A percentile compares a stretch with the other conserved stretches of the same genome.
Evolutionary conservation across 164 flowering plant species (phyloP).

Genomic region (Vitis cinerea): DNA sequence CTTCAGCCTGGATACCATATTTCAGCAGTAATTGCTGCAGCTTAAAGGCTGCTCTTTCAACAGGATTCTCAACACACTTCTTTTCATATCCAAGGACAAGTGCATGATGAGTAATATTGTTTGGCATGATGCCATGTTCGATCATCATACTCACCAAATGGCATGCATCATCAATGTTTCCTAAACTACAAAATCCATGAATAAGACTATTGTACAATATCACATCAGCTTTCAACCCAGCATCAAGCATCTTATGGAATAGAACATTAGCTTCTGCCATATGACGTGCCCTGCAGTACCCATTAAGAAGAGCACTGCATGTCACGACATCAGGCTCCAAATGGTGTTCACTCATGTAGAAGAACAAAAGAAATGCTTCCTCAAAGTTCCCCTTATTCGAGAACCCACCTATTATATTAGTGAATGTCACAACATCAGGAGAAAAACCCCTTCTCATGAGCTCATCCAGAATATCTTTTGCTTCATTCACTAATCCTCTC

Average conservation of each 20-base stretch:
- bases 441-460: conserved; percentile 39
- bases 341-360: conserved; percentile 36
- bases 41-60: conserved; percentile 27
- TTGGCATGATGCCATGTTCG: conserved; percentile 35
- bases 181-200: conserved; percentile 43
- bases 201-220: conserved; percentile 49
- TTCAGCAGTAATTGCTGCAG: conserved; percentile 28
- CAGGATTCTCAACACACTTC: conserved; percentile 26
- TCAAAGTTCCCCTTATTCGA: conserved; percentile 34
- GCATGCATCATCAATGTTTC: conserved; percentile 38
- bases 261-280: conserved; percentile 44
- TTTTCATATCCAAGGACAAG: conserved; percentile 42
- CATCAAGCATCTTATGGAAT: conserved; percentile 40
- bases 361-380: conserved; percentile 50
- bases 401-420: conserved; percentile 33
- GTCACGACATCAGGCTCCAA: conserved; percentile 50
- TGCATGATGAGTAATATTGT: conserved; percentile 35
- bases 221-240: conserved; percentile 46
- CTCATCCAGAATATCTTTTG: conserved; percentile 39
- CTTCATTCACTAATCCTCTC: conserved; percentile 39
- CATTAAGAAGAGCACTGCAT: conserved; percentile 53
- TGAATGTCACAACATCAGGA: conserved; percentile 39
- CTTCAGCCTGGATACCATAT: conserved; percentile 21
- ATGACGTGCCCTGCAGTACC: conserved; percentile 36
- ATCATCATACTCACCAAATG: conserved; percentile 39